phyloP scores from a whole-genome alignment of 805 yeast species.

The Sungouiozyma ichnusensis region DNA sequence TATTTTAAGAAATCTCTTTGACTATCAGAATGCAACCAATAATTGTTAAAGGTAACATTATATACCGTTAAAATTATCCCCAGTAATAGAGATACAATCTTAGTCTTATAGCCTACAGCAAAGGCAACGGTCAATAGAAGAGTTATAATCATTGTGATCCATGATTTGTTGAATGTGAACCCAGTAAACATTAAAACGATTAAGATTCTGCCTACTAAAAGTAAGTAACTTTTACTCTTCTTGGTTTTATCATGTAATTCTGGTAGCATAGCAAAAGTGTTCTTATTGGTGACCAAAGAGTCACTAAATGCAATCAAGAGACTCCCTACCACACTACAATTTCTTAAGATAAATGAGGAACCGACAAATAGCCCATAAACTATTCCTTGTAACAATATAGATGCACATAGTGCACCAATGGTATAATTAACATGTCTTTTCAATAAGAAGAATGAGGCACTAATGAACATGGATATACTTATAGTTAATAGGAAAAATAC shows the following conservation, averaged over 20 bases:
- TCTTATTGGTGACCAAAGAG: slow-evolving; percentile 67
- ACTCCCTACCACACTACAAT: slow-evolving; percentile 87
- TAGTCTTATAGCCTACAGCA: slow-evolving; percentile 88
- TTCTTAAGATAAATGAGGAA: slow-evolving; percentile 72
- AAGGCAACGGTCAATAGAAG: slow-evolving; percentile 68
- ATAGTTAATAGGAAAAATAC: slow-evolving; percentile 53
- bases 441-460: slow-evolving; percentile 62
- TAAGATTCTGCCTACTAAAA: slow-evolving; percentile 81
- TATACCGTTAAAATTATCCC: slow-evolving; percentile 64
- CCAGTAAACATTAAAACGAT: slow-evolving; percentile 79
- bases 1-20: slow-evolving; percentile 84
- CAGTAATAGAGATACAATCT: slow-evolving; percentile 64
- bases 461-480: slow-evolving; percentile 58
- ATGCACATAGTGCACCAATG: slow-evolving; percentile 55
- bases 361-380: slow-evolving; percentile 83
- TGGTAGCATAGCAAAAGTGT: slow-evolving; percentile 38
- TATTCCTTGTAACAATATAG: slow-evolving; percentile 77
- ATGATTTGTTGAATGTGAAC: slow-evolving; percentile 66
- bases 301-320: slow-evolving; percentile 80
- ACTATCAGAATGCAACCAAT: slow-evolving; percentile 66
- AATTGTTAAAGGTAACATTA: slow-evolving; percentile 74
- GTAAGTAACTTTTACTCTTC: slow-evolving; percentile 59
- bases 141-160: slow-evolving; percentile 58
- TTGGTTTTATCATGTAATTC: slow-evolving; percentile 55
- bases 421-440: slow-evolving; percentile 64